These are phyloP conservation scores for Dactylellina haptotyla DNA, from an alignment of 2,329 filamentous ascomycete species.

Conservation along the genomic window DNA sequence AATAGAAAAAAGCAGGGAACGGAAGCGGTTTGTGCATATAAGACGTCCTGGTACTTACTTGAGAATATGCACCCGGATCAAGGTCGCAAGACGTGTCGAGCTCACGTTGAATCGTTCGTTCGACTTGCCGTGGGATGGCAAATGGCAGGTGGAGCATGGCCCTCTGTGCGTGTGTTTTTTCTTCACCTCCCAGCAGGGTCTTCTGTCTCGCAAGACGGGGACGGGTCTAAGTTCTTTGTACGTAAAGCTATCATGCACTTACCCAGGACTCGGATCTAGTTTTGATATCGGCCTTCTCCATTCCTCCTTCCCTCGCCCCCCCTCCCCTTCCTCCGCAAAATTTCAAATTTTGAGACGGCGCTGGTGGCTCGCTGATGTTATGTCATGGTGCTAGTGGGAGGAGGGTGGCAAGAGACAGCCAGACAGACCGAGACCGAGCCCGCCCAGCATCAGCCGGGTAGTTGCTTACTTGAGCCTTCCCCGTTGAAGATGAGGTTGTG, in stretches of 20 bases:
- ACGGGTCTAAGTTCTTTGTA: conserved; percentile 37
- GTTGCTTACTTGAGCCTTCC: too few relatives aligned
- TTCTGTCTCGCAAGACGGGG: too few relatives aligned
- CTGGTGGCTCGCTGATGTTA: too few relatives aligned
- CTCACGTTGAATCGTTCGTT: not conserved
- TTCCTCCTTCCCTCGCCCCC: not conserved
- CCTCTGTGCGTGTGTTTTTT: not conserved
- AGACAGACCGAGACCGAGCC: too few relatives aligned
- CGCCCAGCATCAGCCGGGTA: too few relatives aligned
- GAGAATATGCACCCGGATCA: too few relatives aligned
- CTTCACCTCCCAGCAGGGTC: not conserved
- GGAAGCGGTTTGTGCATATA: too few relatives aligned
- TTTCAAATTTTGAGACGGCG: not conserved
- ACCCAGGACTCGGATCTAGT: not conserved
- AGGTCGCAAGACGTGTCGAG: conserved; percentile 18
- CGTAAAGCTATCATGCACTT: conserved; percentile 16
- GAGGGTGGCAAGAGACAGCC: too few relatives aligned
- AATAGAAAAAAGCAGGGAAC: conserved; percentile 20
- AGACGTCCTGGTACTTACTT: too few relatives aligned
- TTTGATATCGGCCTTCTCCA: conserved; percentile 15
- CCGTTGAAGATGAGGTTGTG: too few relatives aligned
- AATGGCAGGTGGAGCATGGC: conserved; percentile 19
- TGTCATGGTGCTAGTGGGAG: too few relatives aligned
- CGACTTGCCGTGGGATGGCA: conserved; percentile 13
- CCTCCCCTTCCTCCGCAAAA: conserved; percentile 4